Evolutionary conservation across 768 basidiomycete genomes (phyloP).

Genomic region (Auricularia sp.): DNA sequence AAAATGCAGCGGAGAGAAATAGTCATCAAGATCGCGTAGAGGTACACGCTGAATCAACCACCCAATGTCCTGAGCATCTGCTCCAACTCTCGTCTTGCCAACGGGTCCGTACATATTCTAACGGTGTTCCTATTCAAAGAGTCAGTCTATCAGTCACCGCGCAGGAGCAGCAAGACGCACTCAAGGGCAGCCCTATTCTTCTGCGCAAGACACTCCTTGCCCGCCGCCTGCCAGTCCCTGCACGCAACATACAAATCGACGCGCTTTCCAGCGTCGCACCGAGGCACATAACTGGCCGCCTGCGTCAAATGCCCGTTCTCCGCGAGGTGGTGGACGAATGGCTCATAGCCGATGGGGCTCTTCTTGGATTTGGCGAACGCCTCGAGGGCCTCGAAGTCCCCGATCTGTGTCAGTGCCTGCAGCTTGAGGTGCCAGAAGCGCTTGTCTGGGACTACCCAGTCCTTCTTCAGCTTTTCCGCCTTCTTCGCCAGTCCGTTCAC

Average conservation of each 20-base stretch:
- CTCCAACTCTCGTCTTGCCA: constrained; percentile 73
- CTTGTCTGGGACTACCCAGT: constrained; percentile 94
- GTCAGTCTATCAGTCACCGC: constrained; percentile 5
- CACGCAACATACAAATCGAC: constrained; percentile 85
- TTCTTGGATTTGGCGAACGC: constrained; percentile 77
- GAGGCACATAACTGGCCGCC: constrained; percentile 65
- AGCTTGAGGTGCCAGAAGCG: constrained; percentile 93
- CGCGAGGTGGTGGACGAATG: constrained; percentile 73
- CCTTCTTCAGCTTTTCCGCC: constrained; percentile 79
- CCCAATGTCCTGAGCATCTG: constrained; percentile 25
- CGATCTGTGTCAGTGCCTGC: constrained; percentile 63
- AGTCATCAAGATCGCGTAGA: not conserved
- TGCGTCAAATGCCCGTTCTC: constrained; percentile 66
- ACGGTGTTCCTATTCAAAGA: constrained; percentile 48
- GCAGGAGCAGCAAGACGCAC: constrained; percentile 39
- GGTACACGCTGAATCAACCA: not conserved
- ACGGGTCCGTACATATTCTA: constrained; percentile 66
- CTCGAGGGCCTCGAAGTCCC: constrained; percentile 83
- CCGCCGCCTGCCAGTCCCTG: constrained; percentile 84
- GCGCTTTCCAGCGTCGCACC: constrained; percentile 75
- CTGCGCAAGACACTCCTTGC: constrained; percentile 80
- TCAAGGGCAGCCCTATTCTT: constrained; percentile 76
- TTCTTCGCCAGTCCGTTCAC: constrained; percentile 72
- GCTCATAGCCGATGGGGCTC: constrained; percentile 93
- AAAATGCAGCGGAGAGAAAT: not conserved